Evolutionary conservation across 306 rosid genomes (phyloP).

Genomic region (Psophocarpus tetragonolobus): DNA sequence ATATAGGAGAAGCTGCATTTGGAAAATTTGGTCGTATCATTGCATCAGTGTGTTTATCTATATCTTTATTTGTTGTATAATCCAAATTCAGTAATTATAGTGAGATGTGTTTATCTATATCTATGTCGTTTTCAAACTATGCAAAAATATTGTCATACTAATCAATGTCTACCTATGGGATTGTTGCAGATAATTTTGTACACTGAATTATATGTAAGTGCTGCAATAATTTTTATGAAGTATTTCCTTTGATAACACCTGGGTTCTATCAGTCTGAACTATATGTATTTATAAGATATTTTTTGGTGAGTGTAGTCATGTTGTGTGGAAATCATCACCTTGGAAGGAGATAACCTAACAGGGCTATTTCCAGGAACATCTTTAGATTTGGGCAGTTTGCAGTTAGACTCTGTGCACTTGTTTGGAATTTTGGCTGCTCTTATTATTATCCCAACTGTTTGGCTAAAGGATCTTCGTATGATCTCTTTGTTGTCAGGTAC

Average conservation of each 20-base stretch:
- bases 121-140: not conserved
- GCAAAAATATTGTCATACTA: slow-evolving; percentile 10
- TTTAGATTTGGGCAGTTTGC: slow-evolving; percentile 52
- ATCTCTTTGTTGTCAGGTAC: slow-evolving; percentile 76
- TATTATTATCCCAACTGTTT: slow-evolving; percentile 74
- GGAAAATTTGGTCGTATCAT: slow-evolving; percentile 73
- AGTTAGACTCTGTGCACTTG: slow-evolving; percentile 61
- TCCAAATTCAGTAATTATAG: not conserved
- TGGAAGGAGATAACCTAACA: slow-evolving; percentile 88
- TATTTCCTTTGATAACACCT: not conserved
- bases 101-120: not conserved
- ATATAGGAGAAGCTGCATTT: slow-evolving; percentile 87
- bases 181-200: slow-evolving; percentile 74
- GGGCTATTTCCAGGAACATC: slow-evolving; percentile 68
- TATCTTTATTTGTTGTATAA: not conserved
- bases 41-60: slow-evolving; percentile 61
- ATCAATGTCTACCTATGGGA: slow-evolving; percentile 21
- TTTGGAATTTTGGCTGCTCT: slow-evolving; percentile 70
- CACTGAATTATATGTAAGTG: slow-evolving; percentile 78
- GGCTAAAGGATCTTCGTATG: slow-evolving; percentile 71
- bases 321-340: slow-evolving; percentile 78
- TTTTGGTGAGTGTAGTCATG: slow-evolving; percentile 53
- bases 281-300: not conserved
- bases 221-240: slow-evolving; percentile 2
- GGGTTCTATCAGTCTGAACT: not conserved